Base-by-base conservation (phyloP, 1,139 yeast genomes). In the Yamadazyma kanchanaburiensis region DNA sequence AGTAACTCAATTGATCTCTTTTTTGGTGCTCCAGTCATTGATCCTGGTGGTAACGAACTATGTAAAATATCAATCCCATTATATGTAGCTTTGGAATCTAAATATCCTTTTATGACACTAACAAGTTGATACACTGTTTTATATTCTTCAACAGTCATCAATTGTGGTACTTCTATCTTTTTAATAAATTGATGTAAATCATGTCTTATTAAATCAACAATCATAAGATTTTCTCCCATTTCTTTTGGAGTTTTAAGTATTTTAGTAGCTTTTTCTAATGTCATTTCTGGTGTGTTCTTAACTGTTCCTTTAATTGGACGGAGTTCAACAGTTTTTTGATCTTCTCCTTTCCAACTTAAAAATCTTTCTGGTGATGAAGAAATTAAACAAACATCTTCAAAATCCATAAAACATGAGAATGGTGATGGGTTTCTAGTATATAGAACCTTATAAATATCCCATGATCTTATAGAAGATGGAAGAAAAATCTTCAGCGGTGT, bases 1-100 rank as follows among this genome's bases (percentile, higher is more conserved):
- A 94, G 65, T 10, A 94, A 57, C 52, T 89, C 94, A 3, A 91
- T 95, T 0, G 96, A 86, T 35, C 96, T 70, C 48, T 81, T 84
- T 59, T 94, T 94, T 1, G 99, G 99, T 0, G 99, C 98, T 3
- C 99, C 99, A 0, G 99, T 94, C 99, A 94, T 94, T 2, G 97
- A 89, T 0, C 99, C 99, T 0, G 99, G 96, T 2, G 99, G 98
- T 21, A 94, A 62, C 0, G 96, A 79, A 36, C 77, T 77, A 15
- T 78, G 74, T 12, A 91, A 65, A 5, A 89, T 65, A 51, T 91
- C 97, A 24, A 88, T 65, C 0, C 97, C 98, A 17, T 70, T 64
- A 46, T 72, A 80, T 9, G 24, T 26, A 0, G 48, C 38, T 10
- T 18, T 7, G 12, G 49, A 47, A 9, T 56, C 42, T 12, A 80